These are phyloP conservation scores for Akanthomyces muscarius DNA, from an alignment of 2,329 filamentous ascomycete species.

Conservation along the genomic window DNA sequence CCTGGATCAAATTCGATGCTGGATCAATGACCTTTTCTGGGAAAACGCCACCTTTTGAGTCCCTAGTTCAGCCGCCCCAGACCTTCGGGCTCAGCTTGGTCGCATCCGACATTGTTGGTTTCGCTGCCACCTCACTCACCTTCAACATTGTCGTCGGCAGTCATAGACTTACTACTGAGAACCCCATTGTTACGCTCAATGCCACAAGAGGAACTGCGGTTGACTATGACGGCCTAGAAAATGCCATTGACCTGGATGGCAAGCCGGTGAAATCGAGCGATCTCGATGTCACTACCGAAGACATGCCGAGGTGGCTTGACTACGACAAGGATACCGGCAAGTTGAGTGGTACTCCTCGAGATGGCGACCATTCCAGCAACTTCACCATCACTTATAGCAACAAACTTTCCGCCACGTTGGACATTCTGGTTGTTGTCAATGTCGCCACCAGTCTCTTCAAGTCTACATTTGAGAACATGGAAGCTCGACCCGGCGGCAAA, in stretches of 20 bases:
- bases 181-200: constrained; percentile 53
- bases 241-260: constrained; percentile 56
- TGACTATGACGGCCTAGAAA: constrained; percentile 47
- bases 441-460: constrained; percentile 38
- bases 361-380: constrained; percentile 55
- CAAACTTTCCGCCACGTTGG: constrained; percentile 54
- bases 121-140: constrained; percentile 58
- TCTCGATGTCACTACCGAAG: constrained; percentile 47
- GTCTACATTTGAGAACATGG: constrained; percentile 36
- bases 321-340: constrained; percentile 60
- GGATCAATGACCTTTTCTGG: constrained; percentile 64
- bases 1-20: constrained; percentile 76
- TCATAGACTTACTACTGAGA: constrained; percentile 63
- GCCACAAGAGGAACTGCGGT: constrained; percentile 51
- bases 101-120: constrained; percentile 76
- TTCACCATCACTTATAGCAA: constrained; percentile 61
- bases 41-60: constrained; percentile 60
- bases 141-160: constrained; percentile 71
- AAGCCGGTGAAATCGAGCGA: constrained; percentile 44
- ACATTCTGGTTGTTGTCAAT: constrained; percentile 45
- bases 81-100: constrained; percentile 68
- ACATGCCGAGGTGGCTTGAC: constrained; percentile 64
- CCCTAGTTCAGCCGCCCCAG: constrained; percentile 64
- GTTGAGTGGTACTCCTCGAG: constrained; percentile 61
- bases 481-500: constrained; percentile 37